Base-by-base conservation (phyloP, 441 rosid species). In the Populus trichocarpa region DNA sequence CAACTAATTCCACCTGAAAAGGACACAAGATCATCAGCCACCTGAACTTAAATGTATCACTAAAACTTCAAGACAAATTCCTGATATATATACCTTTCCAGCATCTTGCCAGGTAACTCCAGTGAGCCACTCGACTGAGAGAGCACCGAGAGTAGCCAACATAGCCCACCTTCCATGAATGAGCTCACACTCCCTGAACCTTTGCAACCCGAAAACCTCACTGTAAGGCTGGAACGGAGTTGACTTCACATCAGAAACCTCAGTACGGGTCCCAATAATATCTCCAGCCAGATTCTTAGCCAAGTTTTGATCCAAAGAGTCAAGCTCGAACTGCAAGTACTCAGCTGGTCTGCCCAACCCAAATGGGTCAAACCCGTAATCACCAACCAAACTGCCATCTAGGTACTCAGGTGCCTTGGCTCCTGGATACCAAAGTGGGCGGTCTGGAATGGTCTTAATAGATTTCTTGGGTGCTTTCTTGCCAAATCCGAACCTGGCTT, bases 61-160 rank as follows among this genome's bases (percentile, higher is more conserved):
- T 28, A 2, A 11, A 20, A 1, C 64, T 5, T 59, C 3, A 8
- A 59, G 64, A 59, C 3, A 59, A 3, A 8, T 8, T n/a, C n/a
- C 8, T 12, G 38, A 18, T 30, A 26, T 38, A 73, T 68, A 25
- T 80, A 92, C 99, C 97, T 93, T 95, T 76, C 98, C 97, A 28
- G 97, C 99, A 69, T 95, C 99, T 90, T 93, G 97, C 99, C 97
- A 95, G 57, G 97, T 89, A 75, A 95, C 83, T 28, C 99, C 98
- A 35, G 97, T 93, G 78, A 93, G 95, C 92, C 93, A 87, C 85
- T 95, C 98, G 7, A 92, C 98, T 38, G 93, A 2, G 40, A 95
- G 87, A 46, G 97, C 97, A 25, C 99, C 97, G 12, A 95, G 93
- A 79, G 96, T 92, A 46, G 99, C 99, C 81, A 93, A 83, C 99